Evolutionary conservation across 345 rosid genomes (phyloP), one percentile per base, ranked within the genome.

Genomic region (Bretschneidera sinensis): DNA sequence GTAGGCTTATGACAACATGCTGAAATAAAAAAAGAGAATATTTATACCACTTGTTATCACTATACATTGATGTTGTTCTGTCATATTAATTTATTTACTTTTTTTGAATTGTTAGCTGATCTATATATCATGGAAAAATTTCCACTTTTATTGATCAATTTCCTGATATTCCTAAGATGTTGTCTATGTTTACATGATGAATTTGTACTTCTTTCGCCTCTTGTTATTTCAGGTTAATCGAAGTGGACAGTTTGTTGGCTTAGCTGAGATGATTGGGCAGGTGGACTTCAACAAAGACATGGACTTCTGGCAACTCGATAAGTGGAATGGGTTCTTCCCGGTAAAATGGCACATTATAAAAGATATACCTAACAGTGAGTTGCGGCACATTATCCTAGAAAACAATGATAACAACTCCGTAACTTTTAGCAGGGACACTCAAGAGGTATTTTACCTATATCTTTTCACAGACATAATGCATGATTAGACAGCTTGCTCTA

Each of bases 161-260:
- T 39, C 15, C 4, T 39, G 45, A 5, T 39, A 39, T 39, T 5
- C 15, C 45, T 39, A 39, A 4, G 45, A 39, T 39, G 45, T 1
- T 39, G 11, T 13, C 45, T 4, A 4, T 14, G 11, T 7, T 14
- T 5, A 39, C 45, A 7, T 9, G 45, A 39, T 7, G 45, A 39
- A 11, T 39, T 7, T 31, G 4, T 31, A 4, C 4, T 4, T 31
- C 6, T 39, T 5, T 39, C 16, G 2, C n/a, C 28, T n/a, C 13
- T 21, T 68, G 24, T 54, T 52, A 66, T 51, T 71, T 66, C 74
- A 88, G 96, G 96, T 88, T 55, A 88, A 88, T 70, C 85, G 86
- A 61, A 88, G 96, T 73, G 89, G 92, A 49, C 92, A 88, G 57
- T 88, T 85, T 75, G 89, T 88, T 63, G 96, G 96, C 18, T 48